Evolutionary conservation across 768 basidiomycete species (phyloP), one percentile per base, ranked within the genome.

Genomic region (Roridomyces roridus): DNA sequence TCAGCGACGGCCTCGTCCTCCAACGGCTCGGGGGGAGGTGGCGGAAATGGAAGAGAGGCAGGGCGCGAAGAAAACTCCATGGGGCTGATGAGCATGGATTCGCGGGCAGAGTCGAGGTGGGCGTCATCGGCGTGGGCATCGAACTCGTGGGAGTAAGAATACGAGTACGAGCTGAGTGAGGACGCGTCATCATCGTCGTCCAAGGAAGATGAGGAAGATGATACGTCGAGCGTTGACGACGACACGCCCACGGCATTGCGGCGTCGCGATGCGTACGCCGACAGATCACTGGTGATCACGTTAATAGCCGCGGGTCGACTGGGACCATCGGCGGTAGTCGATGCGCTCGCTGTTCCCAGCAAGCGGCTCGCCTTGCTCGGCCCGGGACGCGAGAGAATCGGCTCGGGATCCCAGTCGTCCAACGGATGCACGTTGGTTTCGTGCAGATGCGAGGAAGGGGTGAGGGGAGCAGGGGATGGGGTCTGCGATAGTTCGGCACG

Each of bases 361-460:
- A 59, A n/a, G 12, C 57, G 57, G 12, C n/a, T 20, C 2, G 51
- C 57, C 28, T 59, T 59, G 26, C 44, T 40, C 15, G 39, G n/a
- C 31, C 31, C 50, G 4, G 46, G 28, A 21, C 20, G 51, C 34
- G 31, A 26, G 9, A 34, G 34, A 0, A 26, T 36, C 3, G 36
- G 35, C 35, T 28, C 46, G 28, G 51, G 17, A 31, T 40, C 31
- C 31, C 3, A 34, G 3, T 59, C 57, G 14, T 48, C 57, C 4
- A 45, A 24, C 6, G 57, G 57, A 26, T 59, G 57, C 21, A 59
- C 46, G 14, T 59, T 59, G 26, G 57, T 21, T 17, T 59, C 41
- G 46, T 59, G 57, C 24, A 59, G 12, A 24, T n/a, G 20, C 17
- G 15, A 44, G 5, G n/a, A 15, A 31, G 7, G 37, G 28, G 31